phyloP scores from a whole-genome alignment of 306 rosid genomes.

The Castanospermum australe region DNA sequence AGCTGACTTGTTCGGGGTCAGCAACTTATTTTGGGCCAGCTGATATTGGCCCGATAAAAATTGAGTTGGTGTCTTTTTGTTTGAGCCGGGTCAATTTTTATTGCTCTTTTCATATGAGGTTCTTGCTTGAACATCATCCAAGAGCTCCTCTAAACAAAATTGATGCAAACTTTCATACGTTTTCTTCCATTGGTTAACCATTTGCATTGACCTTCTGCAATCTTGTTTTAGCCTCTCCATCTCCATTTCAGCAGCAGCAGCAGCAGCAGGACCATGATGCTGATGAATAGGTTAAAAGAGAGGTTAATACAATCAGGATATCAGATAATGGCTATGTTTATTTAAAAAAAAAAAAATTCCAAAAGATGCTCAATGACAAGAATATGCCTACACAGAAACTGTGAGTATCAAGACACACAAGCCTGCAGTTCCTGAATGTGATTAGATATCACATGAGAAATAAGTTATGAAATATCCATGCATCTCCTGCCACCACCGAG shows the following conservation, averaged over 20 bases:
- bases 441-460: constrained; percentile 43
- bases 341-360: not conserved
- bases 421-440: constrained; percentile 80
- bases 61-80: too few species aligned
- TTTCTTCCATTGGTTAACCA: constrained; percentile 60
- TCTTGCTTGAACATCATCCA: constrained; percentile 41
- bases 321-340: not conserved
- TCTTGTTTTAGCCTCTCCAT: constrained; percentile 60
- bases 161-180: constrained; percentile 67
- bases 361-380: not conserved
- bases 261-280: constrained; percentile 68
- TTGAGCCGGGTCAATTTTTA: too few species aligned
- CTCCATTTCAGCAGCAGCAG: constrained; percentile 73
- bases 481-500: constrained; percentile 33
- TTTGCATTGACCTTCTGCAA: constrained; percentile 47
- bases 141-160: constrained; percentile 59
- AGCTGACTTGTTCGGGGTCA: too few species aligned
- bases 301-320: constrained; percentile 19
- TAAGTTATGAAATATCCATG: constrained; percentile 30
- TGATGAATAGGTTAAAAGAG: constrained; percentile 31
- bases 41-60: too few species aligned
- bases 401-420: not conserved
- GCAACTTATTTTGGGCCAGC: too few species aligned
- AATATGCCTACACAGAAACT: not conserved
- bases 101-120: constrained; percentile 37